Base-by-base conservation (phyloP, 2,329 filamentous ascomycete species). In the Penicillium psychrosexuale region DNA sequence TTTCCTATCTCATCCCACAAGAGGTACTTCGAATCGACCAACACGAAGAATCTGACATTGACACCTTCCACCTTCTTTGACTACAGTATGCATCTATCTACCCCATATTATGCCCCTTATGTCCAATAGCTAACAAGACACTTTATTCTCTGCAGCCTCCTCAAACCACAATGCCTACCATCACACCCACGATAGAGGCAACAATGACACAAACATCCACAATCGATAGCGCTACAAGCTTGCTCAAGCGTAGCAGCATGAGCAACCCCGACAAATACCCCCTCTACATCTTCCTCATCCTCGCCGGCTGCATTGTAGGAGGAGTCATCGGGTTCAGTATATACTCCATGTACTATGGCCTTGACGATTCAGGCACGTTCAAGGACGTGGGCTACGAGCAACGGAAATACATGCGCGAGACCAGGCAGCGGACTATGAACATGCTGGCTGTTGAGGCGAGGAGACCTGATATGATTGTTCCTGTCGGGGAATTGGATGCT, bases 371-470 rank as follows among this genome's bases (percentile, higher is more conserved):
- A 19, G 44, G 55, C 3, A 19, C 34, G 3, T 24, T 43, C 19
- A 39, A 40, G 4, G 67, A 70, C 0, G 22, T 63, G 22, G 11
- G 59, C 12, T 37, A 53, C 12, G 66, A 69, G 17, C 69, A 71
- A 51, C 48, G 55, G 8, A 60, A 58, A 47, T 71, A 71, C 42
- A 70, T 71, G 68, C 64, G 66, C 2, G 56, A 65, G 40, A 24
- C 65, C 12, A 63, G 68, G 8, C 53, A 63, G 11, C 59, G 62
- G 8, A 64, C 64, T 36, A 5, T 70, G 11, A 59, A 65, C 13
- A 45, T 33, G 27, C 40, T 70, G 38, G 66, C 62, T n/a, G 17
- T 58, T 17, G 57, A 59, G 8, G 59, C 63, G 9, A 46, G 40
- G 31, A 55, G 61, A 38, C 61, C 60, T 1, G 60, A 64, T 33